Percentiles rank a stretch among this genome's conserved stretches.
Conservation (phyloP, 169 alveolate genomes). For the Plasmodium yoelii region DNA sequence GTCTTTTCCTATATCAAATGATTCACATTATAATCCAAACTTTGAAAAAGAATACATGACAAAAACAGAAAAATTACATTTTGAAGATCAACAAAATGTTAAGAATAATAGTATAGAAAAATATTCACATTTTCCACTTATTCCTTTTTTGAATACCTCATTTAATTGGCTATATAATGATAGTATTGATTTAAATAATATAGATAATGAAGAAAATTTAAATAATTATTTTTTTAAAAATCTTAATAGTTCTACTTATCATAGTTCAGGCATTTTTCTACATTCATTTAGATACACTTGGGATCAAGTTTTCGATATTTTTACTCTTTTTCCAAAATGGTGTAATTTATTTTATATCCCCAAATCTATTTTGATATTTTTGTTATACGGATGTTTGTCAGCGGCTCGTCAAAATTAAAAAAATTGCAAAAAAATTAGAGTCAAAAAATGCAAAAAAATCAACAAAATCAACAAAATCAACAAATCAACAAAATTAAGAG, state of each 20-base stretch:
- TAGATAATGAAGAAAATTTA: conserved; percentile 29
- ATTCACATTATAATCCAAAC: conserved; percentile 78
- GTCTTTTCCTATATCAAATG: conserved; percentile 93
- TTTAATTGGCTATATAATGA: conserved; percentile 76
- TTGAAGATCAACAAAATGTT: conserved; percentile 60
- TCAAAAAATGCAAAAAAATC: too few relatives aligned
- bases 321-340: conserved; percentile 76
- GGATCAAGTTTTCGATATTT: conserved; percentile 74
- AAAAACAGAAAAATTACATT: conserved; percentile 76
- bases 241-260: conserved; percentile 48
- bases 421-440: neutral
- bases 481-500: too few relatives aligned
- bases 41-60: conserved; percentile 68
- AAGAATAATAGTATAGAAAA: conserved; percentile 14
- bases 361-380: neutral
- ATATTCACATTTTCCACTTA: conserved; percentile 61
- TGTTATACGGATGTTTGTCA: conserved; percentile 44
- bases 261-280: conserved; percentile 83
- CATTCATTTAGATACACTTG: conserved; percentile 84
- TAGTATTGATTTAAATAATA: conserved; percentile 29
- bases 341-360: conserved; percentile 47
- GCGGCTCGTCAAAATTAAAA: neutral
- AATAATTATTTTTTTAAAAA: conserved; percentile 60
- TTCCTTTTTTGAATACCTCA: conserved; percentile 62
- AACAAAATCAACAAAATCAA: too few relatives aligned